phyloP scores from a whole-genome alignment of 495 filamentous ascomycete genomes.

The Penicillium cinerascens region DNA sequence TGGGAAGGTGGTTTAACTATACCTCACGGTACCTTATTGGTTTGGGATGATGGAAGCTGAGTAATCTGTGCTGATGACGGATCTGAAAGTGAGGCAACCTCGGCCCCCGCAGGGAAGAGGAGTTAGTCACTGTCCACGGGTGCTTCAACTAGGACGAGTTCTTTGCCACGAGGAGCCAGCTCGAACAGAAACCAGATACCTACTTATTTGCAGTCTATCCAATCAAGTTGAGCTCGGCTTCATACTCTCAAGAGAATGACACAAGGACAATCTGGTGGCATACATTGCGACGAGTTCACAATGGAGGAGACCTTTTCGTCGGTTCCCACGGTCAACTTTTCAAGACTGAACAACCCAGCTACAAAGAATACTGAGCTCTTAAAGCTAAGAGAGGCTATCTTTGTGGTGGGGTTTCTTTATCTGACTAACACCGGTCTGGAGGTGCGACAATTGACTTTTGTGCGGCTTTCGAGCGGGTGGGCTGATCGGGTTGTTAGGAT shows the following conservation, averaged over 20 bases:
- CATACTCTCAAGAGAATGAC: neutral
- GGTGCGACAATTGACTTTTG: constrained; percentile 18
- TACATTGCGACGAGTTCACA: neutral
- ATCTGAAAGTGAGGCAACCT: neutral
- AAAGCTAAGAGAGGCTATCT: constrained; percentile 70
- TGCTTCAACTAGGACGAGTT: neutral
- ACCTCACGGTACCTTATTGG: neutral
- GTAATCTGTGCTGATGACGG: neutral
- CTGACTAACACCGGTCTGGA: constrained; percentile 82
- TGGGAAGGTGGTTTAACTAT: neutral
- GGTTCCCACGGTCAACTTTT: constrained; percentile 74
- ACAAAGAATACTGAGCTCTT: constrained; percentile 72
- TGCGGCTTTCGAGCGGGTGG: neutral
- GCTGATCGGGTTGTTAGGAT: constrained; percentile 39
- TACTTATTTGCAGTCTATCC: no score
- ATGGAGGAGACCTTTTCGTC: constrained; percentile 56
- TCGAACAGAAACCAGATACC: neutral
- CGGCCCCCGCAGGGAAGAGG: no score
- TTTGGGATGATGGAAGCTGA: neutral
- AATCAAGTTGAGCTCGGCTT: neutral
- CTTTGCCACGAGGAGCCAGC: no score
- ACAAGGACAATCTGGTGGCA: neutral
- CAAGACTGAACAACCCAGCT: constrained; percentile 56
- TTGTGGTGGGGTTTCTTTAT: constrained; percentile 90
- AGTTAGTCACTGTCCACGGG: neutral